Conservation (phyloP, 352 stramenopile species). For the Phytopythium aichiense region DNA sequence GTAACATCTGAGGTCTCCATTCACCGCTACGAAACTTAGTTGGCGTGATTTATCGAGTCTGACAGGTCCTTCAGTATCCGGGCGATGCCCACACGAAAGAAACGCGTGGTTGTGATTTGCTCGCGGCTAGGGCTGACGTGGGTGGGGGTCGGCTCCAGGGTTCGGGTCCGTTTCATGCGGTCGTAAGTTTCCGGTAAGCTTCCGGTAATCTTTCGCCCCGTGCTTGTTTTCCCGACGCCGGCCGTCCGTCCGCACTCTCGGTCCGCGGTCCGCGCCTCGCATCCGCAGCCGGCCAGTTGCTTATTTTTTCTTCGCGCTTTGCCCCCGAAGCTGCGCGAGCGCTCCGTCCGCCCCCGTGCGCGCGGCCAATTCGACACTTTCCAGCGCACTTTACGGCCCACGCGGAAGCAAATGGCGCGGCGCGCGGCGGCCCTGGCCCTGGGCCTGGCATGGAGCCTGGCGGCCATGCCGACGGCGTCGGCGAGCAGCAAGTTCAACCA, state of each 20-base stretch:
- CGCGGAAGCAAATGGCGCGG: too few species aligned
- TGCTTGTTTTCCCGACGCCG: too few species aligned
- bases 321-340: too few species aligned
- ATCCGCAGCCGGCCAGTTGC: not conserved
- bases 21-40: too few species aligned
- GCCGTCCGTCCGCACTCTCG: too few species aligned
- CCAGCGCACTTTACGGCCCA: not conserved
- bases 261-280: not conserved
- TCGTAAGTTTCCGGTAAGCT: not conserved
- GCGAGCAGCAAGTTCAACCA: slow-evolving; percentile 62
- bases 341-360: too few species aligned
- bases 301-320: slow-evolving; percentile 2
- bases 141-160: not conserved
- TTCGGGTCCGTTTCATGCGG: not conserved
- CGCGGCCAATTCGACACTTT: not conserved
- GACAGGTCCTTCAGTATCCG: not conserved
- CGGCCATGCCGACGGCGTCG: slow-evolving; percentile 11
- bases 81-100: not conserved
- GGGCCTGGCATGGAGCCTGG: slow-evolving; percentile 14
- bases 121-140: not conserved
- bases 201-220: not conserved
- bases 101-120: not conserved
- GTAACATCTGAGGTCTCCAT: too few species aligned
- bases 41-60: not conserved
- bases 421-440: slow-evolving; percentile 7